Evolutionary conservation across 768 basidiomycete species (phyloP), one percentile per base, ranked within the genome.

Genomic region (Heimioporus sp.): DNA sequence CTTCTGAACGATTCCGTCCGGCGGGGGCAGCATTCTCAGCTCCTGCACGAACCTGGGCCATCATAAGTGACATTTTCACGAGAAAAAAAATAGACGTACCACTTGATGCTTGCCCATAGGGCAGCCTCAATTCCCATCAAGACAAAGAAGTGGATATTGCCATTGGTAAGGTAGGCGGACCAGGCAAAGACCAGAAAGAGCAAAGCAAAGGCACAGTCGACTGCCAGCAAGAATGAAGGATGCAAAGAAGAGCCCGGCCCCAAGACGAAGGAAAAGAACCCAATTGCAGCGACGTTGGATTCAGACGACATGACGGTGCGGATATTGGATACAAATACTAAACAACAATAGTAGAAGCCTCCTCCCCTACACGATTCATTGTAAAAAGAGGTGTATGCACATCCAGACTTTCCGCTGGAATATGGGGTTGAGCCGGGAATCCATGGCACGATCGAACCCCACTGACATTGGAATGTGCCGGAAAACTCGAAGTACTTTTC

Each of bases 71-170:
- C 12, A 28, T 11, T 9, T 19, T 48, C 31, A 13, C 53, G 49
- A 35, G 20, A 42, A 40, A 48, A 42, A 36, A 38, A 10, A 45
- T 38, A 38, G 15, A 67, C 77, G 51, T 66, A 88, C 91, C 90
- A 92, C 71, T 92, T 91, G 1, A 91, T 76, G 57, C 85, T 90
- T 30, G 73, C 85, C 90, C 89, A 92, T 30, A 93, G 72, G 30
- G 76, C 79, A 13, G 84, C 61, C 60, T 85, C 83, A 52, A 93
- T 84, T 2, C 63, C 71, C 54, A 86, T 85, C 12, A 93, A 72
- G 21, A 74, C 75, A 28, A 90, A 75, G 31, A 92, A 72, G 62
- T 93, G 91, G 2, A 78, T 48, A 58, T 81, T 92, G 31, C 85
- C 82, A 12, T 73, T 70, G 0, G 89, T 88, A 20, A 85, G 57